Evolutionary conservation across 1,139 yeast species (phyloP), one percentile per base, ranked within the genome.

Genomic region (Cylindricascospora bacillispora): DNA sequence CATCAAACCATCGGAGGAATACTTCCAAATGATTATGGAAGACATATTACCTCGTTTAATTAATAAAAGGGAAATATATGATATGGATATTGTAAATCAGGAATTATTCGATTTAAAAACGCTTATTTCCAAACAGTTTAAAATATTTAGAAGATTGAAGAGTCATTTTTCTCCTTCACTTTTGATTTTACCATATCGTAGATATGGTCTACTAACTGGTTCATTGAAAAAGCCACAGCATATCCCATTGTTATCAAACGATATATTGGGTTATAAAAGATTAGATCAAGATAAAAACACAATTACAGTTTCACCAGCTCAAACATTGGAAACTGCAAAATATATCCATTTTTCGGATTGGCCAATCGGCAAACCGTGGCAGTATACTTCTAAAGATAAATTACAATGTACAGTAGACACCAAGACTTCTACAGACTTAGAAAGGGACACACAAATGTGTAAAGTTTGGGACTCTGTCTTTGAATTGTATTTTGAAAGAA

Each of bases 271-370:
- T 9, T 49, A 44, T 30, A 38, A 38, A 26, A 34, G 39, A 22
- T 24, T 38, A 13, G 41, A 40, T 24, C 32, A 31, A 4, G 27
- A 39, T 4, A 45, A 44, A 3, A 30, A 36, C 5, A 41, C 37
- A 12, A 11, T 29, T 4, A 28, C 32, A 4, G 27, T 24, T 13
- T 32, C 28, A 7, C 5, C 43, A 3, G 30, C 28, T 3, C 35
- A 35, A 4, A 17, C 38, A 6, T 34, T 42, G 2, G 22, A 28
- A 4, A 34, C 41, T n/a, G 34, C 44, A n/a, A 50, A 49, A 31
- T 50, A 47, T 34, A 33, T 49, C n/a, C 56, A 49, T 33, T 50
- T 41, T 27, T 49, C 56, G 3, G 57, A 52, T 24, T 45, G 37
- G 25, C 55, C 54, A 15, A 21, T 47, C 15, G 42, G 39, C 3